These are phyloP conservation scores for Boechera stricta DNA, from an alignment of 345 rosid genomes.

Conservation along the genomic window DNA sequence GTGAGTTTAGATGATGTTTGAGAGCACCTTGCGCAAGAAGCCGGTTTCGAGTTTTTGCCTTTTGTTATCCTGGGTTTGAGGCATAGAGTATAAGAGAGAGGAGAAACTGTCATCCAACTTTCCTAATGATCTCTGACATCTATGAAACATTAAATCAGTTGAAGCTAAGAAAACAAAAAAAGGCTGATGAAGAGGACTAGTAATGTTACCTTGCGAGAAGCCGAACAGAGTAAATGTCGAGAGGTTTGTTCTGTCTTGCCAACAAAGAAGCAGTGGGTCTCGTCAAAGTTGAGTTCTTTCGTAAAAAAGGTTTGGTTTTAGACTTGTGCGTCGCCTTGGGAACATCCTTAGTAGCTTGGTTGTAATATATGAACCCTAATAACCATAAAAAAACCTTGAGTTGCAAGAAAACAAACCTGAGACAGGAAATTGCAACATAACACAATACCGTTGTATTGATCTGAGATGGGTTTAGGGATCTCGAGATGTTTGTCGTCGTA, in stretches of 20 bases:
- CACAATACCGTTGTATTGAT: slow-evolving; percentile 31
- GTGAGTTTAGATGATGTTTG: slow-evolving; percentile 1
- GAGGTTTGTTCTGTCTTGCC: slow-evolving; percentile 67
- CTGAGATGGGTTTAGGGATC: slow-evolving; percentile 30
- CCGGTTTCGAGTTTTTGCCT: slow-evolving; percentile 90
- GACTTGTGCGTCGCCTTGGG: slow-evolving; percentile 33
- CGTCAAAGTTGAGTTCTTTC: slow-evolving; percentile 65
- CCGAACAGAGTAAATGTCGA: slow-evolving; percentile 48
- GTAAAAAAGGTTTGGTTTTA: slow-evolving; percentile 39
- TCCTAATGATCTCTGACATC: slow-evolving; percentile 51
- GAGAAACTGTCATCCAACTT: slow-evolving; percentile 49
- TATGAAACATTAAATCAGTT: slow-evolving; percentile 31
- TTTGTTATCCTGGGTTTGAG: slow-evolving; percentile 60
- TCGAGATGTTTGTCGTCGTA: slow-evolving; percentile 23
- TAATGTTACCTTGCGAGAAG: slow-evolving; percentile 51
- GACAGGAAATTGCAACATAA: neutral
- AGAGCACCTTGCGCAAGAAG: slow-evolving; percentile 61
- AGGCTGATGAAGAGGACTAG: neutral
- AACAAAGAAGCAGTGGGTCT: slow-evolving; percentile 87
- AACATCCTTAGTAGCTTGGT: slow-evolving; percentile 34
- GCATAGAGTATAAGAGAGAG: slow-evolving; percentile 44
- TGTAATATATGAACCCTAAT: slow-evolving; percentile 43
- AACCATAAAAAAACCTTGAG: slow-evolving; percentile 23
- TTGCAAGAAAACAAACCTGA: slow-evolving; percentile 31
- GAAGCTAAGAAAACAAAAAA: neutral